These are phyloP conservation scores for Pterulicium gracile DNA, from an alignment of 1,284 basidiomycete genomes.

Conservation along the genomic window DNA sequence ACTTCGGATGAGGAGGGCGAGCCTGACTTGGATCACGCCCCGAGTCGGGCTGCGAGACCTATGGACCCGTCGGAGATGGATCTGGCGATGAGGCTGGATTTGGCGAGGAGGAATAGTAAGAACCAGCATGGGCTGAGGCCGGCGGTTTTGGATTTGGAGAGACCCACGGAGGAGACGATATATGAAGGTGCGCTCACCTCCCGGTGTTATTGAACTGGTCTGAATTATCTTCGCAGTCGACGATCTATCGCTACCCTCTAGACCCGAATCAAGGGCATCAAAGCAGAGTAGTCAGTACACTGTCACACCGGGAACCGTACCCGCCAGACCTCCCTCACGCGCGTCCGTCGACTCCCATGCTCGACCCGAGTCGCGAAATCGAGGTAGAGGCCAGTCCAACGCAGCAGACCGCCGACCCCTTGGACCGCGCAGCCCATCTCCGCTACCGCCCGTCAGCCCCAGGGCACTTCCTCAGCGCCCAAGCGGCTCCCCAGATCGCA, in stretches of 20 bases:
- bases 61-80: slow-evolving; percentile 64
- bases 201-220: slow-evolving; percentile 2
- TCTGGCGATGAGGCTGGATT: slow-evolving; percentile 59
- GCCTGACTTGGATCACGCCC: slow-evolving; percentile 19
- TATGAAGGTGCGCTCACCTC: slow-evolving; percentile 48
- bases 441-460: slow-evolving; percentile 34
- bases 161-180: slow-evolving; percentile 49
- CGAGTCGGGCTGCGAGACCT: slow-evolving; percentile 14
- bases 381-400: slow-evolving; percentile 6
- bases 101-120: slow-evolving; percentile 74
- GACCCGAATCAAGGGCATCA: background rate
- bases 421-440: slow-evolving; percentile 64
- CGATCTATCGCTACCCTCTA: background rate
- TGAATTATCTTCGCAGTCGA: slow-evolving; percentile 1
- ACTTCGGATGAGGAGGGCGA: slow-evolving; percentile 27
- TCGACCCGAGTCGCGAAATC: background rate
- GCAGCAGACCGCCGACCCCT: slow-evolving; percentile 47
- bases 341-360: slow-evolving; percentile 34
- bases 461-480: background rate
- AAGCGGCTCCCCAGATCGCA: background rate
- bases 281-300: background rate
- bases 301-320: slow-evolving; percentile 8
- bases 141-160: slow-evolving; percentile 25
- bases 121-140: slow-evolving; percentile 47
- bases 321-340: slow-evolving; percentile 42